Conservation (phyloP, 345 rosid genomes). For the Salix koriyanagi region DNA sequence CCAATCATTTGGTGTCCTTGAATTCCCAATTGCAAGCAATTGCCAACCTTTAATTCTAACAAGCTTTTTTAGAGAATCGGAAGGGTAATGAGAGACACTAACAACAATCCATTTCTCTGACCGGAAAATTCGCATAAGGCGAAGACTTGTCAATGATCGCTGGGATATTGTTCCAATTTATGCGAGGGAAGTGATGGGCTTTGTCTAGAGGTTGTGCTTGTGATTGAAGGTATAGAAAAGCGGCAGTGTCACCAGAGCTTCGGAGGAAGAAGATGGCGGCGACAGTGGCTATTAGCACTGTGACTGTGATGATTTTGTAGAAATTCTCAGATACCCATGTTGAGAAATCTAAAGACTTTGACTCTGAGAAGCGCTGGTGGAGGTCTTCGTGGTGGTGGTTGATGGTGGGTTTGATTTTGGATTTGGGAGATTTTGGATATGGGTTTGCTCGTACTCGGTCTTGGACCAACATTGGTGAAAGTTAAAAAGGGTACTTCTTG, state of each 20-base stretch:
- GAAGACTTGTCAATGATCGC: slow-evolving; percentile 55
- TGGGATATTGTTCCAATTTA: slow-evolving; percentile 67
- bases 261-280: slow-evolving; percentile 67
- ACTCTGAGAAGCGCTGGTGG: slow-evolving; percentile 49
- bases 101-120: slow-evolving; percentile 87
- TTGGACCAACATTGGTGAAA: slow-evolving; percentile 75
- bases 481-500: not conserved
- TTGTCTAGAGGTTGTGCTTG: slow-evolving; percentile 47
- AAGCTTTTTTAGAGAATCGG: slow-evolving; percentile 54
- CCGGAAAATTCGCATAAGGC: slow-evolving; percentile 58
- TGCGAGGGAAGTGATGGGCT: slow-evolving; percentile 51
- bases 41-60: slow-evolving; percentile 93
- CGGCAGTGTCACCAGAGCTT: slow-evolving; percentile 59
- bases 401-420: slow-evolving; percentile 27
- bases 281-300: slow-evolving; percentile 50
- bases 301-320: slow-evolving; percentile 39
- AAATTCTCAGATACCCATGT: slow-evolving; percentile 69
- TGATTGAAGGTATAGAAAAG: slow-evolving; percentile 62
- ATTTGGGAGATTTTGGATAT: not conserved
- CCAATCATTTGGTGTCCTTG: slow-evolving; percentile 83
- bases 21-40: slow-evolving; percentile 80
- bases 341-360: slow-evolving; percentile 78
- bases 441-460: slow-evolving; percentile 38
- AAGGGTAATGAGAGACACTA: slow-evolving; percentile 72
- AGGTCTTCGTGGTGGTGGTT: slow-evolving; percentile 38